Evolutionary conservation across 495 filamentous ascomycete genomes (phyloP).

Genomic region (Neurospora discreta): DNA sequence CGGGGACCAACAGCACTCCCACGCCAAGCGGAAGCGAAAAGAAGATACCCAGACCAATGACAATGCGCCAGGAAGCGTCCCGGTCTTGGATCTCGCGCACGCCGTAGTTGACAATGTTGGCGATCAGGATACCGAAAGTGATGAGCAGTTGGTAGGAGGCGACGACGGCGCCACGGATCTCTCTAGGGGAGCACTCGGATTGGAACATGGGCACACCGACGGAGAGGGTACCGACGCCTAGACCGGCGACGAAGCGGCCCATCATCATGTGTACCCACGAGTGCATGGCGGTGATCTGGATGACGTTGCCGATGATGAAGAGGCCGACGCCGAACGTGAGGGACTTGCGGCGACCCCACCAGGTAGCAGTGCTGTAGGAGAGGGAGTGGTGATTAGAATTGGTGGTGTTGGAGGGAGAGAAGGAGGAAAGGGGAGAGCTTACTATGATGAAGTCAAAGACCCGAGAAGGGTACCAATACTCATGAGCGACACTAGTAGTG

Average conservation of each 20-base stretch:
- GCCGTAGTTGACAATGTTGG: slow-evolving; percentile 57
- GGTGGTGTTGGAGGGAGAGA: neutral
- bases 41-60: slow-evolving; percentile 60
- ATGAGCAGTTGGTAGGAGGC: slow-evolving; percentile 69
- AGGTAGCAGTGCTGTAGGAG: slow-evolving; percentile 20
- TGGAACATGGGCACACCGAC: slow-evolving; percentile 54
- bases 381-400: neutral
- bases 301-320: slow-evolving; percentile 36
- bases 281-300: slow-evolving; percentile 44
- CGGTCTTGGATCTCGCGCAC: slow-evolving; percentile 32
- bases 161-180: slow-evolving; percentile 49
- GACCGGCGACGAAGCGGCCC: slow-evolving; percentile 46
- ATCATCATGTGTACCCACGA: slow-evolving; percentile 38
- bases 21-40: slow-evolving; percentile 51
- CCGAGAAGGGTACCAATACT: slow-evolving; percentile 31
- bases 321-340: slow-evolving; percentile 25
- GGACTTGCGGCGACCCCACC: slow-evolving; percentile 27
- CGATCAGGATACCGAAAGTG: slow-evolving; percentile 64
- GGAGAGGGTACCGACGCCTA: slow-evolving; percentile 55
- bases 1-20: slow-evolving; percentile 51
- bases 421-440: neutral
- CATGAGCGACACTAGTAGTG: slow-evolving; percentile 36
- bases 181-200: slow-evolving; percentile 39
- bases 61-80: slow-evolving; percentile 52
- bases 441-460: slow-evolving; percentile 25